Conservation (phyloP, 179 eudicot species). For the Beta macrorhiza region DNA sequence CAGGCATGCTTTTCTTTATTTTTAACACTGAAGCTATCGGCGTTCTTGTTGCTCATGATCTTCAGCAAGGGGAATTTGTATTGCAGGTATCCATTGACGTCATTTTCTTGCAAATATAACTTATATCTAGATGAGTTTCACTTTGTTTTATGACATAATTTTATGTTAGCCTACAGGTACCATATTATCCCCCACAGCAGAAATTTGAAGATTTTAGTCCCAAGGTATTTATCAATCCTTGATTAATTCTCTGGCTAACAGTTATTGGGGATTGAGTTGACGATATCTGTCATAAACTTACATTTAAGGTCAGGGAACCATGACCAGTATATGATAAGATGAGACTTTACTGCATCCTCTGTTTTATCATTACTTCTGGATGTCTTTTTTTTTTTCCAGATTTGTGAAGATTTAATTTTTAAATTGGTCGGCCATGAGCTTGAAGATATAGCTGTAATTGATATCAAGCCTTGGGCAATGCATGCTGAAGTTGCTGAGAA, state of each 20-base stretch:
- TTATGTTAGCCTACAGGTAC: conserved; percentile 52
- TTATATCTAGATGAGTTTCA: conserved; percentile 1
- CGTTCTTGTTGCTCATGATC: conserved; percentile 96
- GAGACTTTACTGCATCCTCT: background rate
- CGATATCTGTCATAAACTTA: background rate
- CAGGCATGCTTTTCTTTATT: conserved; percentile 92
- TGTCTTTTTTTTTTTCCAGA: conserved; percentile 44
- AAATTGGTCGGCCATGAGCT: conserved; percentile 80
- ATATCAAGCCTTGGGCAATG: conserved; percentile 97
- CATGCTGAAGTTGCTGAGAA: conserved; percentile 97
- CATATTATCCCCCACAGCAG: conserved; percentile 93
- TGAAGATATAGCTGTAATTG: conserved; percentile 70
- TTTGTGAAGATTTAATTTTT: conserved; percentile 68
- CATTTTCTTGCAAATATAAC: background rate
- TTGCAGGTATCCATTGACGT: conserved; percentile 55
- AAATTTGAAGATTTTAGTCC: conserved; percentile 70
- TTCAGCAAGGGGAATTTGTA: conserved; percentile 85
- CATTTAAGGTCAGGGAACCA: background rate
- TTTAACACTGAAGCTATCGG: conserved; percentile 92
- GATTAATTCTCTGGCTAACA: background rate
- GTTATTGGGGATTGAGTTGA: background rate
- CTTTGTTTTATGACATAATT: background rate
- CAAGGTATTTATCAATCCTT: conserved; percentile 45
- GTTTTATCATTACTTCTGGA: conserved; percentile 7
- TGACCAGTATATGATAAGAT: background rate